Percentiles rank a stretch among this genome's conserved stretches.
phyloP scores from a whole-genome alignment of 331 rosid species.

The Rosa hybrid region DNA sequence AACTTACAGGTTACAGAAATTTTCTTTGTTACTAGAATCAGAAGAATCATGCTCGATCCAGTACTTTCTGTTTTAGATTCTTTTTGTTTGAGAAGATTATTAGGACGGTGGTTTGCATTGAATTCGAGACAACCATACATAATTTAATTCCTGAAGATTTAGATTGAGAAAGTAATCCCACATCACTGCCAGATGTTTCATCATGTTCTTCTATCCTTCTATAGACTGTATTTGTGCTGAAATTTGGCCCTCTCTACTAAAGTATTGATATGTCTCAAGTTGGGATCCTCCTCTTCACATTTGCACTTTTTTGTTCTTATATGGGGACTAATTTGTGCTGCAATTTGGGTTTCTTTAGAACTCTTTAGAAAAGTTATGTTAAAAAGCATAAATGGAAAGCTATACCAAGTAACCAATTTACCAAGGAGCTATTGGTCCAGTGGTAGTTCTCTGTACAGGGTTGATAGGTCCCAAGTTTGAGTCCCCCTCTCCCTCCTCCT shows the following conservation, averaged over 20 bases:
- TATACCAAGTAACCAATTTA: neutral
- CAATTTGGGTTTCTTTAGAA: neutral
- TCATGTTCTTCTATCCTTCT: neutral
- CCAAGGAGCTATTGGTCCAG: neutral
- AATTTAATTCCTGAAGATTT: neutral
- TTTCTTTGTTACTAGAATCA: neutral
- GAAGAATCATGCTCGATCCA: constrained; percentile 15
- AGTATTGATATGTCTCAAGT: neutral
- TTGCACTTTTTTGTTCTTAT: neutral
- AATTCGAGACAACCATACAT: neutral
- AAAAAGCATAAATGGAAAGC: neutral
- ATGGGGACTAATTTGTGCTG: neutral
- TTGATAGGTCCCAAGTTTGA: neutral
- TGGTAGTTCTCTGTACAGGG: neutral
- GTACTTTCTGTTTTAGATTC: neutral
- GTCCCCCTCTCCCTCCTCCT: neutral
- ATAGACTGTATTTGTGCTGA: neutral
- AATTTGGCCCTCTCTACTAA: neutral
- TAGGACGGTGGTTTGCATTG: neutral
- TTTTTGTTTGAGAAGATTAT: neutral
- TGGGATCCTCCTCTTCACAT: neutral
- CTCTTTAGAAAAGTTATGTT: neutral
- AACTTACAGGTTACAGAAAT: constrained; percentile 2
- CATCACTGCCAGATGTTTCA: neutral
- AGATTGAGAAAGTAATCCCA: neutral